Percentiles rank a stretch among this genome's conserved stretches.
Evolutionary conservation across 2,329 filamentous ascomycete species (phyloP).

Genomic region (Botrytis elliptica): DNA sequence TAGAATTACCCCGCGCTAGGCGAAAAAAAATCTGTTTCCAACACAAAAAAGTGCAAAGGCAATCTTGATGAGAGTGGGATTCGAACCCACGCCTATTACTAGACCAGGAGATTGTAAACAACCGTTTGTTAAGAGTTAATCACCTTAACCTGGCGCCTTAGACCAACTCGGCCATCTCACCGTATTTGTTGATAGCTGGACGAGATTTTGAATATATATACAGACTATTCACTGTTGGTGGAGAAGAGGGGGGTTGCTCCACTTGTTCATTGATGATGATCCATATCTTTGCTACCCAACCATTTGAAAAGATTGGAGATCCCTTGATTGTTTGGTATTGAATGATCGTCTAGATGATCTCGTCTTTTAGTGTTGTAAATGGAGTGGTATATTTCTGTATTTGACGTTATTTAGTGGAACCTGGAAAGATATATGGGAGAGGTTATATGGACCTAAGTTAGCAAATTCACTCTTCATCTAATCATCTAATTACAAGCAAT

Average conservation of each 20-base stretch:
- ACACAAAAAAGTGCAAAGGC: neutral
- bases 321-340: neutral
- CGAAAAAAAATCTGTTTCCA: neutral
- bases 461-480: neutral
- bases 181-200: rapidly evolving
- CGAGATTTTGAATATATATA: rapidly evolving
- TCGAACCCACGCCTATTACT: conserved; percentile 12
- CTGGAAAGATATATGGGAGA: neutral
- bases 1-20: neutral
- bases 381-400: neutral
- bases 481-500: too few species aligned
- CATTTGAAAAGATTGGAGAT: neutral
- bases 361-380: neutral
- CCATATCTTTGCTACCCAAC: neutral
- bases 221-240: rapidly evolving
- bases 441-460: neutral
- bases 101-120: conserved; percentile 5
- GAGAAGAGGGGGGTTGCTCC: neutral
- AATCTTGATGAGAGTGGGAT: neutral
- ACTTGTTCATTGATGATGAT: neutral
- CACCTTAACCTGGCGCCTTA: conserved; percentile 15
- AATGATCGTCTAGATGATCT: neutral
- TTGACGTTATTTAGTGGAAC: neutral
- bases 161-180: conserved; percentile 15
- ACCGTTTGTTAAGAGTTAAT: neutral